These are phyloP conservation scores for Heliamphora exappendiculata DNA, from an alignment of 148 eudicot genomes.

Conservation along the genomic window DNA sequence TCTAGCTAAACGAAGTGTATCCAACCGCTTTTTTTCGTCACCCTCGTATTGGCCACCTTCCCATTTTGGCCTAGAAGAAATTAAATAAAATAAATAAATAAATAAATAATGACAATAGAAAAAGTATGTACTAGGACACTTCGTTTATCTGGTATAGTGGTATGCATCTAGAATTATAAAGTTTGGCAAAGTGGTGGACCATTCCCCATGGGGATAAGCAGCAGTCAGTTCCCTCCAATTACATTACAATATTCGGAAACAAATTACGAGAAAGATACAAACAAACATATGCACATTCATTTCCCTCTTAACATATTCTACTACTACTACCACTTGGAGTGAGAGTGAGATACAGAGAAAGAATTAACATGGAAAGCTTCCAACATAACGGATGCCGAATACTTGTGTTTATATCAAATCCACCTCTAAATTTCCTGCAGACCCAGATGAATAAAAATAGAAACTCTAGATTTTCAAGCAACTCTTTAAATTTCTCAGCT, in stretches of 20 bases:
- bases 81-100: too few species aligned
- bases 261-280: background rate
- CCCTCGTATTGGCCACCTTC: constrained; percentile 56
- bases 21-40: constrained; percentile 41
- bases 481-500: background rate
- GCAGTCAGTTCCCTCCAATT: background rate
- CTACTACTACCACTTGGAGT: background rate
- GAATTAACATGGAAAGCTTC: background rate
- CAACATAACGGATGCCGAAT: background rate
- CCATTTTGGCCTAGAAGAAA: constrained; percentile 49
- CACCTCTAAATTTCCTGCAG: background rate
- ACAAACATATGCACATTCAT: background rate
- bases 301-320: background rate
- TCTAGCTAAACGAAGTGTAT: constrained; percentile 39
- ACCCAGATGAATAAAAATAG: background rate
- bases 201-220: background rate
- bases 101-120: background rate
- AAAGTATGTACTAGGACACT: background rate
- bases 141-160: background rate
- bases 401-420: background rate
- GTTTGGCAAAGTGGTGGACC: background rate
- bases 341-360: background rate
- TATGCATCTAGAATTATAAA: background rate
- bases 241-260: background rate
- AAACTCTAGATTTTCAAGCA: background rate